These are phyloP conservation scores for Colletotrichum destructivum DNA, from an alignment of 2,329 filamentous ascomycete species.

Conservation along the genomic window DNA sequence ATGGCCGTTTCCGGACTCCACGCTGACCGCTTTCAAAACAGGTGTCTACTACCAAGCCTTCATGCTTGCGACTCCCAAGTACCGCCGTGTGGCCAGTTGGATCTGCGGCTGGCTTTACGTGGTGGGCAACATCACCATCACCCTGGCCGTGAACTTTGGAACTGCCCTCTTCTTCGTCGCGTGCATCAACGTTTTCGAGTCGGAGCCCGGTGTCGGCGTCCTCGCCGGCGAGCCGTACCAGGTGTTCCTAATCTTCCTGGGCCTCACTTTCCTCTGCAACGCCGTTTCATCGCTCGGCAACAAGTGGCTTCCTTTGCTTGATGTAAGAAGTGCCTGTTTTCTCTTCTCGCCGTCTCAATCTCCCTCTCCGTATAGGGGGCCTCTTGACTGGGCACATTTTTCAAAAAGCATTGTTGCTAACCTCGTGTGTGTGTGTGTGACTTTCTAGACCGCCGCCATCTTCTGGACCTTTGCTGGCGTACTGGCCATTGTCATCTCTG, in stretches of 20 bases:
- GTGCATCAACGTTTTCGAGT: slow-evolving; percentile 70
- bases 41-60: slow-evolving; percentile 84
- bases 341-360: too few relatives aligned
- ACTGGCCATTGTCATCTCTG: slow-evolving; percentile 74
- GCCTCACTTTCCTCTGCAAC: slow-evolving; percentile 75
- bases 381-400: not conserved
- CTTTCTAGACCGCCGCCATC: slow-evolving; percentile 75
- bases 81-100: slow-evolving; percentile 77
- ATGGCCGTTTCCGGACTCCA: slow-evolving; percentile 30
- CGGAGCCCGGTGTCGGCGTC: slow-evolving; percentile 58
- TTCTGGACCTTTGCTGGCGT: slow-evolving; percentile 83
- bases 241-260: slow-evolving; percentile 80
- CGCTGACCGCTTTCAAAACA: slow-evolving; percentile 41
- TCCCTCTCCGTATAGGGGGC: not conserved
- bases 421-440: not conserved
- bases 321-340: slow-evolving; percentile 67
- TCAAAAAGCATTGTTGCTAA: slow-evolving; percentile 15
- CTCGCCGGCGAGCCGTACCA: slow-evolving; percentile 72
- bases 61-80: slow-evolving; percentile 75
- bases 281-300: slow-evolving; percentile 78
- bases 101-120: slow-evolving; percentile 84
- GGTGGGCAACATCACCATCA: slow-evolving; percentile 86
- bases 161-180: slow-evolving; percentile 76
- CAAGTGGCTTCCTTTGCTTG: slow-evolving; percentile 75
- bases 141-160: slow-evolving; percentile 86